These are phyloP conservation scores for Trebouxia sp. DNA, from an alignment of 139 green algal species.

Conservation along the genomic window DNA sequence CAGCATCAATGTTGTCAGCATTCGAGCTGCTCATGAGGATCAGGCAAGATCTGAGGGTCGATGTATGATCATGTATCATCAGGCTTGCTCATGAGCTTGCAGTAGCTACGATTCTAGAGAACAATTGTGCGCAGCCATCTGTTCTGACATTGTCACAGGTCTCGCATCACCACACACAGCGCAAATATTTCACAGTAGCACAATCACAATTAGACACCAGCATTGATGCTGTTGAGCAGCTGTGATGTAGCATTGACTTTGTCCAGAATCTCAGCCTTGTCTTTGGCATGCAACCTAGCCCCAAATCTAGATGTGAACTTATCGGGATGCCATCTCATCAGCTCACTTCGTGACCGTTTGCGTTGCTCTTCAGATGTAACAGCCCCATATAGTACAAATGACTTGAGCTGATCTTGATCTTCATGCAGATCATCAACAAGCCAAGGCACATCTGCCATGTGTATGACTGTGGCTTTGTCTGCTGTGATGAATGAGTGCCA, in stretches of 20 bases:
- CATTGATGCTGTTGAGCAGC: slow-evolving; percentile 42
- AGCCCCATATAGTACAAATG: slow-evolving; percentile 34
- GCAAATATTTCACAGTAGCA: too few species aligned
- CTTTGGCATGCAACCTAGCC: slow-evolving; percentile 30
- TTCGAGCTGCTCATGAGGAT: too few species aligned
- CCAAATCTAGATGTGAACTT: slow-evolving; percentile 59
- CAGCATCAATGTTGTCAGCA: too few species aligned
- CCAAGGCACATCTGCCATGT: slow-evolving; percentile 51
- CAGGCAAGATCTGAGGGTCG: too few species aligned
- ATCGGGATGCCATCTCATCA: slow-evolving; percentile 67
- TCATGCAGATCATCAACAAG: slow-evolving; percentile 30
- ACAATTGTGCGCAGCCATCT: too few species aligned
- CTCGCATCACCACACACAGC: too few species aligned
- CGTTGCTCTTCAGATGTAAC: slow-evolving; percentile 20
- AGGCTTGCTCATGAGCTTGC: too few species aligned
- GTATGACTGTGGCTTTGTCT: neutral
- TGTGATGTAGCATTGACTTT: slow-evolving; percentile 51
- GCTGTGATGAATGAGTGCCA: slow-evolving; percentile 47
- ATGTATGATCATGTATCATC: too few species aligned
- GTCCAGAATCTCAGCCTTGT: slow-evolving; percentile 36
- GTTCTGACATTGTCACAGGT: too few species aligned
- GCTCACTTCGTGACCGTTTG: slow-evolving; percentile 46
- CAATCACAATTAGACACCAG: neutral
- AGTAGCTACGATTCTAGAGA: too few species aligned
- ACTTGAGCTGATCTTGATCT: slow-evolving; percentile 8